Base-by-base conservation (phyloP, 2,329 filamentous ascomycete species). In the Trichothecium roseum region DNA sequence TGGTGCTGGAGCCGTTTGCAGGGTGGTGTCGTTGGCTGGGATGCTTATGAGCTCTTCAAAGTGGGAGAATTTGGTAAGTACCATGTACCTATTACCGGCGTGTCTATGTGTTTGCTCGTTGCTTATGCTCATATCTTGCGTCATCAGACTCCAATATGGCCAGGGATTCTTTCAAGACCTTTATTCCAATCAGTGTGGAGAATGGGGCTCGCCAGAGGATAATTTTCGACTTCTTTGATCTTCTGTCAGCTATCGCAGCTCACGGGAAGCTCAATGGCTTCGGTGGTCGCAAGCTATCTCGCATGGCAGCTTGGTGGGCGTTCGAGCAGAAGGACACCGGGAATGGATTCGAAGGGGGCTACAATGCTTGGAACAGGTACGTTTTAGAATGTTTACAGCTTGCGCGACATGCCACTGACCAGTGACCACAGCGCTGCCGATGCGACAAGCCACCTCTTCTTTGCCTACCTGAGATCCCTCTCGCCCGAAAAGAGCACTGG, bases 251-350 rank as follows among this genome's bases (percentile, higher is more conserved):
- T 7, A 78, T 95, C 47, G 88, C 91, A 24, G 91, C 91, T 12
- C 85, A 95, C 51, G 85, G 85, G 46, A 96, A 96, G 63, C 78
- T 69, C 37, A 98, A 98, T 55, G 91, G 91, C 30, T 75, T 98
- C 43, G 85, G 87, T 41, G 91, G 91, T 18, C 78, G 88, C 44
- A 96, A 96, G 57, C 72, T 98, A 37, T 96, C 91, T 8, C 77
- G 91, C 45, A 85, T 94, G 72, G 91, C 89, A 28, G 87, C 88
- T 31, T 98, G 91, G 91, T 98, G 91, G 91, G 87, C 89, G 1
- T 98, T 98, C 55, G 89, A 95, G 51, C 85, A 93, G 46, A 74
- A 69, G 32, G 88, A 96, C 54, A 78, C 78, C 6, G 84, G 83
- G 29, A 89, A 83, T 54, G 91, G 91, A 13, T 98, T 98, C 48